Evolutionary conservation across 2,329 filamentous ascomycete species (phyloP), one percentile per base, ranked within the genome.

Genomic region (Neopestalotiopsis sp.): DNA sequence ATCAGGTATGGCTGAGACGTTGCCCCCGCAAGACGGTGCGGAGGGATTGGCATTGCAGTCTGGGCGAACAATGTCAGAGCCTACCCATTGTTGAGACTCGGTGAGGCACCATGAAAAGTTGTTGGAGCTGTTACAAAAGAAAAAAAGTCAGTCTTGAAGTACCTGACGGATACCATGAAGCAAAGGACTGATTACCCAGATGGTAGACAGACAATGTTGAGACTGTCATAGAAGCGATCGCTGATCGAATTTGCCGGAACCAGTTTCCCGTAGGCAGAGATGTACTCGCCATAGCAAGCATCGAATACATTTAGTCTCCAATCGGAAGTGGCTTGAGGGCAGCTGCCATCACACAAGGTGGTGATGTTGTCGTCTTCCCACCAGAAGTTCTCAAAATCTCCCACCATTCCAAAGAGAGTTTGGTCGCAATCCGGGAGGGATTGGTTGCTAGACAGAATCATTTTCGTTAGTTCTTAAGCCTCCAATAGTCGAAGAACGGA

Each of bases 31-130:
- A 12, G 45, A 56, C 7, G 66, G 66, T 32, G 56, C 66, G 1
- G 59, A 24, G 12, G 66, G 66, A 17, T 64, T 64, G 1, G 60
- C 59, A 12, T 12, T 24, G 38, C 59, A 68, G 20, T 68, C 66
- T 6, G 66, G 28, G 9, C 34, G 28, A 28, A 68, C 13, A 20
- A 68, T 64, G 17, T 68, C 66, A 28, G 60, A 63, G 24, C 66
- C 59, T 30, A 52, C 58, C 66, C 59, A 68, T 28, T 68, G 20
- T 20, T 68, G 59, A 10, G 58, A 52, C 28, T 68, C 66, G 14
- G 58, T 61, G 10, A 68, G 42, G 10, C 66, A 68, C 66, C 59
- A 68, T 7, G 24, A 28, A 28, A 66, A 66, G 30, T 66, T 24
- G 20, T 30, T 45, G 3, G 62, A 65, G 5, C 62, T 65, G 5